phyloP scores from a whole-genome alignment of 306 rosid species.

The Vigna angularis region DNA sequence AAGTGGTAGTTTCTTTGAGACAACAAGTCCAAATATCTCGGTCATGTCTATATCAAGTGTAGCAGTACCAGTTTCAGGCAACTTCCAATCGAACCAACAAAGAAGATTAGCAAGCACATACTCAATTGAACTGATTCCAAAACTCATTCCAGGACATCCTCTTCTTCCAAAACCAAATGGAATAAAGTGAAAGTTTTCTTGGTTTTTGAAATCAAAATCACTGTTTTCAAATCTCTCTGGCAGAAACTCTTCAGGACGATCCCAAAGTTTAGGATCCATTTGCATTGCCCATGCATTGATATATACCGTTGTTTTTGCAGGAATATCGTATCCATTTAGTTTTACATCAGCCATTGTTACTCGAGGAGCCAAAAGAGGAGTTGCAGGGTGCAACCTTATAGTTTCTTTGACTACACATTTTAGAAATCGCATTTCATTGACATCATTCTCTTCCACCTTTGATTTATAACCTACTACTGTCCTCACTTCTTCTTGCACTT shows the following conservation, averaged over 20 bases:
- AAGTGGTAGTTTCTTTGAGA: slow-evolving; percentile 45
- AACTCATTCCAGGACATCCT: slow-evolving; percentile 38
- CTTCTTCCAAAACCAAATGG: slow-evolving; percentile 53
- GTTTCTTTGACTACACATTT: slow-evolving; percentile 59
- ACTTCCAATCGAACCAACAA: slow-evolving; percentile 50
- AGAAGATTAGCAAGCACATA: slow-evolving; percentile 53
- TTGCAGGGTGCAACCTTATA: slow-evolving; percentile 59
- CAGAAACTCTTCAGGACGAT: slow-evolving; percentile 33
- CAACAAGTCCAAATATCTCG: slow-evolving; percentile 19
- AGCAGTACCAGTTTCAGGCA: not conserved
- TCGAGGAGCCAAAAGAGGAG: slow-evolving; percentile 51
- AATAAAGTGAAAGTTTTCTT: slow-evolving; percentile 6
- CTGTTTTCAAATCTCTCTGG: slow-evolving; percentile 49
- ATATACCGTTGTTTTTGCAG: slow-evolving; percentile 45
- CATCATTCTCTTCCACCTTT: slow-evolving; percentile 50
- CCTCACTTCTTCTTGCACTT: slow-evolving; percentile 68
- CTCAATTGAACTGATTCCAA: slow-evolving; percentile 34
- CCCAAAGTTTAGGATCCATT: slow-evolving; percentile 46
- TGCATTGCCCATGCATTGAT: slow-evolving; percentile 63
- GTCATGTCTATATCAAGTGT: slow-evolving; percentile 33
- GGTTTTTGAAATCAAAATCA: slow-evolving; percentile 28
- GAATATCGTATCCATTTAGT: slow-evolving; percentile 54
- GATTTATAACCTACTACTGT: slow-evolving; percentile 50
- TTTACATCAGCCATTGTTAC: slow-evolving; percentile 39
- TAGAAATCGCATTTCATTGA: slow-evolving; percentile 57